Evolutionary conservation across 164 flowering plant species (phyloP).

Genomic region (Platanus orientalis): DNA sequence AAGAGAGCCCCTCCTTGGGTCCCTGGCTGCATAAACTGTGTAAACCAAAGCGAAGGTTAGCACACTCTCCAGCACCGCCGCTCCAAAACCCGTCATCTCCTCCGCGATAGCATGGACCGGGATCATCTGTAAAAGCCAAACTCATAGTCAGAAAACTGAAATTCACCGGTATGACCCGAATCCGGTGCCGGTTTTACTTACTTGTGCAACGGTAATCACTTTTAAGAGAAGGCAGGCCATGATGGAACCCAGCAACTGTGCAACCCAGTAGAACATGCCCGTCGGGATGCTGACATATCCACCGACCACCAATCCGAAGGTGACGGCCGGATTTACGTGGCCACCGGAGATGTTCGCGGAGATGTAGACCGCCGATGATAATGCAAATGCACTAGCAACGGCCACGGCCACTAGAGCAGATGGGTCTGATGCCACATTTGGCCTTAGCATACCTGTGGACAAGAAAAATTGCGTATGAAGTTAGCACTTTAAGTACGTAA

Average conservation of each 20-base stretch:
- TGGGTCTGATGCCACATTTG: slow-evolving; percentile 36
- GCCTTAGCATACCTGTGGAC: slow-evolving; percentile 44
- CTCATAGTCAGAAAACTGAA: too few species aligned
- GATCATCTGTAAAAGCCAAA: slow-evolving; percentile 36
- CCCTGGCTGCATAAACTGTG: slow-evolving; percentile 56
- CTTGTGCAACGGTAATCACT: slow-evolving; percentile 47
- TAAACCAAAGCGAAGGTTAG: slow-evolving; percentile 71
- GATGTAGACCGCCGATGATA: slow-evolving; percentile 53
- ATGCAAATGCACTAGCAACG: slow-evolving; percentile 55
- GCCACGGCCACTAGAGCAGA: slow-evolving; percentile 49
- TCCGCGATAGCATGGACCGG: slow-evolving; percentile 43
- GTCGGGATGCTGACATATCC: slow-evolving; percentile 63
- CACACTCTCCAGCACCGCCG: slow-evolving; percentile 57
- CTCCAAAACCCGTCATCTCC: slow-evolving; percentile 91
- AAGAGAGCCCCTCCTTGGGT: slow-evolving; percentile 40
- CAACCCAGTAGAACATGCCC: slow-evolving; percentile 65
- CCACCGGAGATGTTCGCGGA: slow-evolving; percentile 64
- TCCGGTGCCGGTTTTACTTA: too few species aligned
- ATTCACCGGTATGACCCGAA: too few species aligned
- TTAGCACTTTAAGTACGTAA: too few species aligned
- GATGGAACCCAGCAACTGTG: slow-evolving; percentile 64
- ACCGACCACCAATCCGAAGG: slow-evolving; percentile 71
- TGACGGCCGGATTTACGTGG: slow-evolving; percentile 85
- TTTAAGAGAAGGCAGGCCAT: slow-evolving; percentile 62
- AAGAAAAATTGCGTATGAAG: not conserved